These are phyloP conservation scores for Albifimbria verrucaria DNA, from an alignment of 2,329 filamentous ascomycete species.

Conservation along the genomic window DNA sequence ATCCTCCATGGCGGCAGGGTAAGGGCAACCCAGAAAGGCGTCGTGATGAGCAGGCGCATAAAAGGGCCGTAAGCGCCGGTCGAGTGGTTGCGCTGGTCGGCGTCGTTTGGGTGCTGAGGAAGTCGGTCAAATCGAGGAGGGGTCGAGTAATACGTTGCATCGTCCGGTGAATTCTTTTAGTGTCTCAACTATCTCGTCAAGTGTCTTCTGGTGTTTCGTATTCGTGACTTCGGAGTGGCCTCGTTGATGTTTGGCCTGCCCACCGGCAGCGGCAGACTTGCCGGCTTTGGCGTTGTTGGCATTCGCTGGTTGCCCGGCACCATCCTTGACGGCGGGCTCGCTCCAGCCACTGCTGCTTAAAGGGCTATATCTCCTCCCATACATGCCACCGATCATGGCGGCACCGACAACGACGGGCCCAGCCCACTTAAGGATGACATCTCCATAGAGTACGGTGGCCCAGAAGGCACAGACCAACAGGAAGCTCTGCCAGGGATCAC, in stretches of 20 bases:
- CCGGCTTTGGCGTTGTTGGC: constrained; percentile 12
- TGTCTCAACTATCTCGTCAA: constrained; percentile 96
- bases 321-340: constrained; percentile 39
- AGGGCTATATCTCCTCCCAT: constrained; percentile 83
- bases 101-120: constrained; percentile 84
- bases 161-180: constrained; percentile 85
- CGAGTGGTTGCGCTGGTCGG: constrained; percentile 88
- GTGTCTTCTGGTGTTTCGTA: constrained; percentile 82
- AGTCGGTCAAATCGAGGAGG: constrained; percentile 84
- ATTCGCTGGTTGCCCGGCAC: constrained; percentile 13
- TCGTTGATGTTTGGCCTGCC: constrained; percentile 36
- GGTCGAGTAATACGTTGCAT: constrained; percentile 89
- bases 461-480: constrained; percentile 82
- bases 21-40: constrained; percentile 81
- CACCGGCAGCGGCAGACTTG: constrained; percentile 18
- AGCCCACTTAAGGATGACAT: constrained; percentile 73
- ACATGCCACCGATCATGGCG: constrained; percentile 86
- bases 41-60: constrained; percentile 81
- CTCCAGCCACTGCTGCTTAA: constrained; percentile 79
- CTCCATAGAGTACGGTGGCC: constrained; percentile 82
- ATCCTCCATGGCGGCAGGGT: constrained; percentile 80
- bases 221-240: constrained; percentile 56
- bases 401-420: constrained; percentile 81
- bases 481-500: constrained; percentile 96
- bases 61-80: constrained; percentile 89